Conservation (phyloP, 129 eudicot genomes). For the Centella asiatica region DNA sequence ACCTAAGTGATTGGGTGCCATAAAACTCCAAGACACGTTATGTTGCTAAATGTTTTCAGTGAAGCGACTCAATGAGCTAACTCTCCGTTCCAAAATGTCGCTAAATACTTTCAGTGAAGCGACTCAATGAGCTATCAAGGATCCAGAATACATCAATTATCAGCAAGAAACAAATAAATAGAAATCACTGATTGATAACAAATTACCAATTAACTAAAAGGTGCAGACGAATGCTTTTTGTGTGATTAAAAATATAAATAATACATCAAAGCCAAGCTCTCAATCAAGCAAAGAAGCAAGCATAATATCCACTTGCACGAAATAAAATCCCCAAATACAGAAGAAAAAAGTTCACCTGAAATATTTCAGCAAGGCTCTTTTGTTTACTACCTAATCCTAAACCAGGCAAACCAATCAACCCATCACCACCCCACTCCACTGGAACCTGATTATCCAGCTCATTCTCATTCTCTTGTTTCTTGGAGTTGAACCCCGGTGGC, state of each 20-base stretch:
- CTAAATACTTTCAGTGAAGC: background rate
- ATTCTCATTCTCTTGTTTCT: conserved; percentile 68
- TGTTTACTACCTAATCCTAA: conserved; percentile 90
- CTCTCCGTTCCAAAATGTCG: background rate
- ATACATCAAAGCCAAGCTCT: background rate
- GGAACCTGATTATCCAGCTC: conserved; percentile 53
- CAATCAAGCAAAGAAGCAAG: background rate
- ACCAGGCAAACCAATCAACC: conserved; percentile 83
- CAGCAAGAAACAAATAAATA: background rate
- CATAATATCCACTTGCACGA: background rate
- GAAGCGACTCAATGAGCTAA: background rate
- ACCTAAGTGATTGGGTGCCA: background rate
- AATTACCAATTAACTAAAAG: too few species aligned
- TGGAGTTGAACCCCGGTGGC: conserved; percentile 90
- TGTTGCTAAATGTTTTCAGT: background rate
- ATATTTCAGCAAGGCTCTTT: conserved; percentile 91
- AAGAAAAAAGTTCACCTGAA: conserved; percentile 50
- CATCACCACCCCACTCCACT: conserved; percentile 94
- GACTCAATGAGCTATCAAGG: background rate
- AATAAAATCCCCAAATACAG: background rate
- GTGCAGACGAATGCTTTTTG: too few species aligned
- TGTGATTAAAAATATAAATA: background rate
- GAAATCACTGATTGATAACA: too few species aligned
- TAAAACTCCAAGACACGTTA: background rate
- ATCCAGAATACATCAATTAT: background rate